Base-by-base conservation (phyloP, 148 eudicot genomes). In the Rhododendron vialii region DNA sequence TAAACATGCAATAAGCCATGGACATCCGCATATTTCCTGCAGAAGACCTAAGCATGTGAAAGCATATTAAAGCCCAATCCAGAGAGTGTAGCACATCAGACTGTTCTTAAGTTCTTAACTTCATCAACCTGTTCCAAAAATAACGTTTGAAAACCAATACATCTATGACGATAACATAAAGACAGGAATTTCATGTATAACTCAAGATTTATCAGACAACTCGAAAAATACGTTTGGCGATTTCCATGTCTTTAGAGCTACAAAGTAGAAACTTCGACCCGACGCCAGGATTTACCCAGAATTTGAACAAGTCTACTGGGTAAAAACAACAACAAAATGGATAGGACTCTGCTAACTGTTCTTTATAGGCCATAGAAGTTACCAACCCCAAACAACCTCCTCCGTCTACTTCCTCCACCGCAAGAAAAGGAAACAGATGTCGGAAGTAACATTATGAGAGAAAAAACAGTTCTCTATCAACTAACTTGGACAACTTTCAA, bases 131-230 rank as follows among this genome's bases (percentile, higher is more conserved):
- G 76, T 1, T 71, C 76, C 75, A 69, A 28, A 69, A 11, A 69
- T 30, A 30, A 69, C 12, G 30, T n/a, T 24, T 24, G 71, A 63
- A 63, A 63, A 63, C 30, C 1, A 63, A 63, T 63, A 63, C 8
- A n/a, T 63, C 28, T 63, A n/a, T 2, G 3, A n/a, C 30, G 7
- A 57, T 17, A 57, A 17, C 22, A 22, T 8, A 63, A 78, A 78
- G 81, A 45, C n/a, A 8, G 35, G 30, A 45, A 43, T 78, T 78
- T 11, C 51, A 43, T n/a, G 51, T 45, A 78, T 24, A n/a, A 78
- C 81, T 78, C 51, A n/a, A 78, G 33, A 78, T 78, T 22, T 20
- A 78, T 78, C 7, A 11, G 81, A 48, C 82, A 79, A 79, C 82
- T 48, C 30, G 5, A 48, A 48, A 79, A 28, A 11, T 78, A 78